A percentile compares a stretch with the other conserved stretches of the same genome.
Evolutionary conservation across 768 basidiomycete species (phyloP).

Genomic region (Kondoa malvinella): DNA sequence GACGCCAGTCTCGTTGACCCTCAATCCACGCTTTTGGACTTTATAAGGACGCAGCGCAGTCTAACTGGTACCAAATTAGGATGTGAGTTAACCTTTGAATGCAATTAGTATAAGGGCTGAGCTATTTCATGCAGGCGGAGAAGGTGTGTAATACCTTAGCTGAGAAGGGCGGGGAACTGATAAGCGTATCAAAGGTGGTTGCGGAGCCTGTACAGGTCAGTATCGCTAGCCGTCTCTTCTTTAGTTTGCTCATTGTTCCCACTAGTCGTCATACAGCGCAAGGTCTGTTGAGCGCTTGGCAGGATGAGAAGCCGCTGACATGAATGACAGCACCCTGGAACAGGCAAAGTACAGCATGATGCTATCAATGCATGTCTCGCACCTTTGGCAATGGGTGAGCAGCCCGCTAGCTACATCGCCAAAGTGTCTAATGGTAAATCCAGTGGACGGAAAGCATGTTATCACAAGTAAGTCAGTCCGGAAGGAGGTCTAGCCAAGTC

Average conservation of each 20-base stretch:
- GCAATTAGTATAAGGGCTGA: not conserved
- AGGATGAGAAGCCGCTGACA: no score
- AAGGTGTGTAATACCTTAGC: not conserved
- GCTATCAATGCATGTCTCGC: conserved; percentile 27
- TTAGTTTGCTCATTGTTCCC: not conserved
- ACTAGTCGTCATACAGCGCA: not conserved
- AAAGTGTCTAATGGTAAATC: no score
- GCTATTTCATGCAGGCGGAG: not conserved
- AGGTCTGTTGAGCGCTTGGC: no score
- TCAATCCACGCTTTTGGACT: conserved; percentile 23
- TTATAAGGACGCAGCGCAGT: conserved; percentile 24
- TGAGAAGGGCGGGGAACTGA: no score
- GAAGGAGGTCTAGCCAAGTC: not conserved
- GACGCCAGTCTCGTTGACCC: conserved; percentile 21
- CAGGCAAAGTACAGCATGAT: conserved; percentile 12
- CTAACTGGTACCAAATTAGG: conserved; percentile 24
- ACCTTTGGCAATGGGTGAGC: conserved; percentile 22
- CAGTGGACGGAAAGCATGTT: conserved; percentile 26
- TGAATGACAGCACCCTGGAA: not conserved
- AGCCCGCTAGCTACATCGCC: no score
- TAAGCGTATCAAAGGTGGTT: conserved; percentile 27
- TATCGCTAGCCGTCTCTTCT: not conserved
- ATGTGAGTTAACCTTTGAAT: not conserved
- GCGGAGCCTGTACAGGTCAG: conserved; percentile 23
- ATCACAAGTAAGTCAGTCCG: conserved; percentile 18